phyloP scores from a whole-genome alignment of 2,329 filamentous ascomycete genomes.

The Chaetomiaceae sp. region DNA sequence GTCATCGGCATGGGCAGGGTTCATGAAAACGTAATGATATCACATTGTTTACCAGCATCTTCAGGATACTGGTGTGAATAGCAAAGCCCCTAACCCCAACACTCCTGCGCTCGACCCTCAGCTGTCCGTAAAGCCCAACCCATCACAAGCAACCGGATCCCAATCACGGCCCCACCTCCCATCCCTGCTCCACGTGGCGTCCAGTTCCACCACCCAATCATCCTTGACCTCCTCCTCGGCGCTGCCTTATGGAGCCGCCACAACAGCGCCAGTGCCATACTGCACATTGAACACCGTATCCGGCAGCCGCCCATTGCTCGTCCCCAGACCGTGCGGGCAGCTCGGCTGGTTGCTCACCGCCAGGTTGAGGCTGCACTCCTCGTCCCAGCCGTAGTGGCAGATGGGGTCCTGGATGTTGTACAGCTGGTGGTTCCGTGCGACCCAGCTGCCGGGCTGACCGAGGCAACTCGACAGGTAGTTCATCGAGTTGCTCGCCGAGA shows the following conservation, averaged over 20 bases:
- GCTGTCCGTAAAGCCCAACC: too few relatives aligned
- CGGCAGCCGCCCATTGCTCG: constrained; percentile 16
- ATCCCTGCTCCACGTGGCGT: too few relatives aligned
- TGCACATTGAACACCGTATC: constrained; percentile 44
- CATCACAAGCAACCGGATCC: too few relatives aligned
- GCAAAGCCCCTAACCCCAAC: too few relatives aligned
- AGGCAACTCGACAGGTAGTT: constrained; percentile 47
- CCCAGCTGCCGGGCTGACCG: constrained; percentile 41
- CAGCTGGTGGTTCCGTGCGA: constrained; percentile 46
- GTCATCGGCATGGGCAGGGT: too few relatives aligned
- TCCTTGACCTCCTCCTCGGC: not conserved
- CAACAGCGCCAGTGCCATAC: constrained; percentile 43
- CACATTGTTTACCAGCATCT: too few relatives aligned
- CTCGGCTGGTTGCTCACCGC: constrained; percentile 46
- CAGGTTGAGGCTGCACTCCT: constrained; percentile 45
- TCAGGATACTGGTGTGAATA: too few relatives aligned
- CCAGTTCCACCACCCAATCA: too few relatives aligned
- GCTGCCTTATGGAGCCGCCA: constrained; percentile 15
- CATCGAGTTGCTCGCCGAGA: constrained; percentile 52
- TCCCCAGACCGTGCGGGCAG: constrained; percentile 44
- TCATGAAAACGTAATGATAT: too few relatives aligned
- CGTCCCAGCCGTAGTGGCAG: constrained; percentile 47
- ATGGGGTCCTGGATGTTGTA: constrained; percentile 48
- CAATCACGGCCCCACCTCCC: too few relatives aligned
- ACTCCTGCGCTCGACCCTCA: too few relatives aligned